A percentile compares a stretch with the other conserved stretches of the same genome.
phyloP scores from a whole-genome alignment of 2,329 filamentous ascomycete species.

The Fusarium sp. region DNA sequence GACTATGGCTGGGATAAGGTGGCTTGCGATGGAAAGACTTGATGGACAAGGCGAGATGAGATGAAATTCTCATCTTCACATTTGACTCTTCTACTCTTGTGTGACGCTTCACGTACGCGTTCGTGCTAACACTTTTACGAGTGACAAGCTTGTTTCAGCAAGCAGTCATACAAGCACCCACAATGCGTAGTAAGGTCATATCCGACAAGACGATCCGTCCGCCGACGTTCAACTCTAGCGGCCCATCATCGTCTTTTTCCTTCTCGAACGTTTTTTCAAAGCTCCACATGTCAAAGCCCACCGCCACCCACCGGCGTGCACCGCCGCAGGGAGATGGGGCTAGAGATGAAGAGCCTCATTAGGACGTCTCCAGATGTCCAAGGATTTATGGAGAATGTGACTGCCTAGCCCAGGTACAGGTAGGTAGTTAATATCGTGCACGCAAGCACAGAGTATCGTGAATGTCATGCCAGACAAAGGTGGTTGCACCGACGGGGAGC shows the following conservation, averaged over 20 bases:
- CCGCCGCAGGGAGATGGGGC: conserved; percentile 2
- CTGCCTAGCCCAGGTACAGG: not conserved
- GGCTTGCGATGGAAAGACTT: not conserved
- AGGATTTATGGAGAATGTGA: not conserved
- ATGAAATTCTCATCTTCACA: not conserved
- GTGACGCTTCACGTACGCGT: not conserved
- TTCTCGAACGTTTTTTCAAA: conserved; percentile 7
- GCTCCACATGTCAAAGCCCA: not conserved
- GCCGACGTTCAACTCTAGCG: not conserved
- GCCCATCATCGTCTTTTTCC: not conserved
- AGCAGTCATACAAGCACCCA: not conserved
- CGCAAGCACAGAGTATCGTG: not conserved
- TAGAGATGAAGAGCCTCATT: not conserved
- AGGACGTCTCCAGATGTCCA: not conserved
- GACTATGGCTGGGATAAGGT: not conserved
- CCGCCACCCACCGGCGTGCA: conserved; percentile 3
- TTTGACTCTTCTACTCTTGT: not conserved
- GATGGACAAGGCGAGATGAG: not conserved
- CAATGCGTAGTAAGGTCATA: not conserved
- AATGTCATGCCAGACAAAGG: not conserved
- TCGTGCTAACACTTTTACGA: not conserved
- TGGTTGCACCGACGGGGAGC: not conserved
- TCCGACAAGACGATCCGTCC: not conserved
- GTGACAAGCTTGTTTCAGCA: not conserved
- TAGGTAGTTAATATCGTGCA: not conserved